These are phyloP conservation scores for Aurifilum marmelostoma DNA, from an alignment of 2,329 filamentous ascomycete species.

Conservation along the genomic window DNA sequence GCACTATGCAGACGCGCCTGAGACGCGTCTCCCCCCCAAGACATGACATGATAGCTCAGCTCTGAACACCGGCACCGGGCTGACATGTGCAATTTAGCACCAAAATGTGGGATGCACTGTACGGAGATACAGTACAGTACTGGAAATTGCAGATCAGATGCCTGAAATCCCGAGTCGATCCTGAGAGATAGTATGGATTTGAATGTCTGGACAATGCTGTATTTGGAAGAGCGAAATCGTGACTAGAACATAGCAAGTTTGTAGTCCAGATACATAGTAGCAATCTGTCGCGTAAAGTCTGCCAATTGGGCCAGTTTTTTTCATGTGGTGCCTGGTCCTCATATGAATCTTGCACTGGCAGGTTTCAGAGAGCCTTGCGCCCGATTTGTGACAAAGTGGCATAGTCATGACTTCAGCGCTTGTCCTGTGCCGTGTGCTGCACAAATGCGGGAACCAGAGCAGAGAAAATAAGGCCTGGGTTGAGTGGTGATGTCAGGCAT, in stretches of 20 bases:
- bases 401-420: not conserved
- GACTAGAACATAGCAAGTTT: not conserved
- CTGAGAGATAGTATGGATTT: not conserved
- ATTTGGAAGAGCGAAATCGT: not conserved
- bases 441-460: not conserved
- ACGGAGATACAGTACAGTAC: conserved; percentile 9
- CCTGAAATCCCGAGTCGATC: not conserved
- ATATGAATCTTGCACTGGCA: not conserved
- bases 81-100: not conserved
- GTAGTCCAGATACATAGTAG: not conserved
- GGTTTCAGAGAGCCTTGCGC: not conserved
- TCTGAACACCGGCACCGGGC: conserved; percentile 6
- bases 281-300: not conserved
- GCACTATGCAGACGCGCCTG: not conserved
- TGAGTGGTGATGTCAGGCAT: conserved; percentile 17
- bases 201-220: not conserved
- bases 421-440: not conserved
- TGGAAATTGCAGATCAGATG: not conserved
- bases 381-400: not conserved
- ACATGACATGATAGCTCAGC: not conserved
- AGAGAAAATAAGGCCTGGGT: not conserved
- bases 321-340: not conserved
- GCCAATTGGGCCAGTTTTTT: too few species aligned
- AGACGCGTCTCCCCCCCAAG: conserved; percentile 6
- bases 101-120: not conserved